Evolutionary conservation across 306 rosid genomes (phyloP).

Genomic region (Delonix regia): DNA sequence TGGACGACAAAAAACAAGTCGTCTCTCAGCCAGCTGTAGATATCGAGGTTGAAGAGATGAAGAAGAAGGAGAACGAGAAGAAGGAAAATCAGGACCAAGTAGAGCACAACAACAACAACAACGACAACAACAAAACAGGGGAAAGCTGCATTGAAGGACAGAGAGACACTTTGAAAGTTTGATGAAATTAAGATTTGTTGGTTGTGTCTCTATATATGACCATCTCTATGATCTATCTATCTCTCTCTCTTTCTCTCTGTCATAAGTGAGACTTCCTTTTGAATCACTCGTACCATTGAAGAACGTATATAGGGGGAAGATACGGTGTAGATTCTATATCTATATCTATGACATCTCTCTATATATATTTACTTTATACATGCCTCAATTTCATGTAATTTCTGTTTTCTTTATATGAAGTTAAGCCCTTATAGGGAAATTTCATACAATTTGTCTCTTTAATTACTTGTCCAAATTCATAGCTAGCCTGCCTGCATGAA

Average conservation of each 20-base stretch:
- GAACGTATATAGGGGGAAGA: neutral
- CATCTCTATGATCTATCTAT: neutral
- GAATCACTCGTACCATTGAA: neutral
- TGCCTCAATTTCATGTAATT: slow-evolving; percentile 10
- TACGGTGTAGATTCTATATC: slow-evolving; percentile 5
- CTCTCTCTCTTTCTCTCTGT: slow-evolving; percentile 29
- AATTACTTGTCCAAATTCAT: neutral
- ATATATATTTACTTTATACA: neutral
- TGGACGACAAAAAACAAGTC: slow-evolving; percentile 10
- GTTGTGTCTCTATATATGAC: neutral
- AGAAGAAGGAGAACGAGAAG: slow-evolving; percentile 26
- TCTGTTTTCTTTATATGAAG: neutral
- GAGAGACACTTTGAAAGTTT: slow-evolving; percentile 2
- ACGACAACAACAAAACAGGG: slow-evolving; percentile 17
- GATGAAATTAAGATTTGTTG: slow-evolving; percentile 9
- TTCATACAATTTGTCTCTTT: neutral
- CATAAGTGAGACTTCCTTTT: neutral
- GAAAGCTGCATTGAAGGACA: slow-evolving; percentile 21
- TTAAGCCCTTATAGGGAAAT: neutral
- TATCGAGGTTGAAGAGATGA: slow-evolving; percentile 31
- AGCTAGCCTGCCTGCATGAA: neutral
- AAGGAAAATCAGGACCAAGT: neutral
- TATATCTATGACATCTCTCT: neutral
- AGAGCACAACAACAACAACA: neutral
- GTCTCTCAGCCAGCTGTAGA: slow-evolving; percentile 1